Conservation (phyloP, 225 moss, liverwort and hornwort species). For the Pseudoscleropodium purum region DNA sequence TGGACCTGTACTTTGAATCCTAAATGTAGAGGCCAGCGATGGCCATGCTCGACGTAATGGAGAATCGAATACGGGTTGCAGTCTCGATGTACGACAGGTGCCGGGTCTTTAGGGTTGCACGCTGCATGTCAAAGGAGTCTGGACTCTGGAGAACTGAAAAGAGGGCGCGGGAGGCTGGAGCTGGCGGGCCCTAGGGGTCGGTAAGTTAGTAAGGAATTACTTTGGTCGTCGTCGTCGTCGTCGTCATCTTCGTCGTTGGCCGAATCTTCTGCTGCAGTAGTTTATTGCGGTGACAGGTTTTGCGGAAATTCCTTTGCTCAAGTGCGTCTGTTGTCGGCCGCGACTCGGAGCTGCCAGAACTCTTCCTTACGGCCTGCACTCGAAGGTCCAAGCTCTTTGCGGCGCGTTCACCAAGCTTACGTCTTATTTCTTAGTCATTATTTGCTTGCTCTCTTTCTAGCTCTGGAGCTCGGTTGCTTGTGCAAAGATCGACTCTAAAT, state of each 20-base stretch:
- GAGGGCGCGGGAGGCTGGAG: neutral
- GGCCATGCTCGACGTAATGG: neutral
- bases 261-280: neutral
- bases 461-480: neutral
- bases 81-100: neutral
- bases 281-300: neutral
- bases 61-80: neutral
- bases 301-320: neutral
- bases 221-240: neutral
- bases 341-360: neutral
- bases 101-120: slow-evolving; percentile 3
- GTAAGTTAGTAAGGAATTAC: neutral
- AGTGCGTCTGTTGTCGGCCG: neutral
- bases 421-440: neutral
- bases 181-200: neutral
- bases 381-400: neutral
- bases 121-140: neutral
- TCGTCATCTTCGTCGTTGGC: neutral
- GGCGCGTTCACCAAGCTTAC: neutral
- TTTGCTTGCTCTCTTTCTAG: too few species aligned
- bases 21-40: neutral
- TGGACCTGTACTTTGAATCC: neutral
- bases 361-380: neutral
- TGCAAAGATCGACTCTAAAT: too few species aligned
- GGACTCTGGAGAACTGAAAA: neutral